Base-by-base conservation (phyloP, 345 rosid genomes). In the Dimocarpus longan region DNA sequence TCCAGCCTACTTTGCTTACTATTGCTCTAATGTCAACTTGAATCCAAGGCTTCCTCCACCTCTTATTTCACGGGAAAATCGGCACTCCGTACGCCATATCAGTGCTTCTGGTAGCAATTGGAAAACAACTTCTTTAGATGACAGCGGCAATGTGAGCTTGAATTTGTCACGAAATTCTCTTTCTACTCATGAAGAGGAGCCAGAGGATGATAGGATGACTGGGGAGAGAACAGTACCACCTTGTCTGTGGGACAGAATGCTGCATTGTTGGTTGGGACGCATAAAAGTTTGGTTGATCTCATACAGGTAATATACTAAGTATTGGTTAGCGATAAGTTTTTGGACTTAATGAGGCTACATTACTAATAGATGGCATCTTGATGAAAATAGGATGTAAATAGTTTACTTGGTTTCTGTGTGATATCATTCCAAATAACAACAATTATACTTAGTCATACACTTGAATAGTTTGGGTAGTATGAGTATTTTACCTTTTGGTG, bases 31-130 rank as follows among this genome's bases (percentile, higher is more conserved):
- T 83, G 86, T 95, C 78, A 93, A 95, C 86, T 82, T 92, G 86
- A 95, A 95, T 82, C 98, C 97, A 65, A 89, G 98, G 82, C 97
- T 95, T 65, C 97, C 98, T 73, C 97, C 93, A 40, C 98, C 98
- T n/a, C 87, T 92, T 10, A 90, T 91, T 37, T 95, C 97, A 71
- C 87, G 88, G 76, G 97, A 95, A 82, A 93, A 90, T 76, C 86
- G 83, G 60, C 89, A 82, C 66, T 83, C 91, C 84, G 84, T 84
- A 59, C 86, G 88, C 57, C 95, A 91, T 86, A 87, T 91, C 74
- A 91, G 93, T 90, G 90, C 89, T 70, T 71, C 88, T 63, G 91
- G 90, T 67, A 91, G 85, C 84, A 87, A 80, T 78, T 74, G 78
- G 88, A 79, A 79, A 76, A 71, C 86, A 11, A 74, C 83, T 56